These are phyloP conservation scores for Myrica gale DNA, from an alignment of 306 rosid species.

Conservation along the genomic window DNA sequence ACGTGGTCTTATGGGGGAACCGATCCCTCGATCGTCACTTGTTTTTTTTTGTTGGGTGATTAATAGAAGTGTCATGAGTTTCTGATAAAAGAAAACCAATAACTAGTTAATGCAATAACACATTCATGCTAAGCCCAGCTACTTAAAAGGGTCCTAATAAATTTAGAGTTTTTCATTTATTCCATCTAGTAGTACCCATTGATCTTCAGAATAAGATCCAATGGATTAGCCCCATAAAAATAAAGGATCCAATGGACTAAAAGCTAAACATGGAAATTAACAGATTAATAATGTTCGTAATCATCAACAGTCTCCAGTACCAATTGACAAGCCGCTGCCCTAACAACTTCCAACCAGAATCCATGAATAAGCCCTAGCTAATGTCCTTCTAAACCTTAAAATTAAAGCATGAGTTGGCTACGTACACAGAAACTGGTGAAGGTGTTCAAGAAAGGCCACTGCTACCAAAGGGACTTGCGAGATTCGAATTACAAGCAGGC, in stretches of 20 bases:
- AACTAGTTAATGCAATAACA: not conserved
- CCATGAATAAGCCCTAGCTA: not conserved
- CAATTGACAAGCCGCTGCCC: constrained; percentile 3
- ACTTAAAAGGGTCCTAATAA: constrained; percentile 4
- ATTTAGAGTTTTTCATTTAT: constrained; percentile 15
- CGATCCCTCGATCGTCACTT: too few species aligned
- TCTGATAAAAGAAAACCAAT: too few species aligned
- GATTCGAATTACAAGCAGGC: constrained; percentile 40
- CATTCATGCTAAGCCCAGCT: not conserved
- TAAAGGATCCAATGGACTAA: constrained; percentile 18
- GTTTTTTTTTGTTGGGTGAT: too few species aligned
- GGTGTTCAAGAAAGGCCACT: constrained; percentile 29
- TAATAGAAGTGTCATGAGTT: too few species aligned
- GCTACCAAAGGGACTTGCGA: constrained; percentile 33
- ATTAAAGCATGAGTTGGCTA: not conserved
- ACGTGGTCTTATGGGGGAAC: too few species aligned
- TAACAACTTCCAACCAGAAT: constrained; percentile 3
- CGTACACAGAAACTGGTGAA: not conserved
- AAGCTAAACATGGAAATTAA: constrained; percentile 17
- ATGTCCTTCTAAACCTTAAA: not conserved
- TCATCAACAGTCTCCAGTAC: constrained; percentile 2
- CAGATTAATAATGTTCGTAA: not conserved
- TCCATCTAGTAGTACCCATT: constrained; percentile 10
- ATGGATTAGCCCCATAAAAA: not conserved
- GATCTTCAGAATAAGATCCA: constrained; percentile 22